Conservation (phyloP, 371 early-diverging fungal species). For the Blakeslea trispora region DNA sequence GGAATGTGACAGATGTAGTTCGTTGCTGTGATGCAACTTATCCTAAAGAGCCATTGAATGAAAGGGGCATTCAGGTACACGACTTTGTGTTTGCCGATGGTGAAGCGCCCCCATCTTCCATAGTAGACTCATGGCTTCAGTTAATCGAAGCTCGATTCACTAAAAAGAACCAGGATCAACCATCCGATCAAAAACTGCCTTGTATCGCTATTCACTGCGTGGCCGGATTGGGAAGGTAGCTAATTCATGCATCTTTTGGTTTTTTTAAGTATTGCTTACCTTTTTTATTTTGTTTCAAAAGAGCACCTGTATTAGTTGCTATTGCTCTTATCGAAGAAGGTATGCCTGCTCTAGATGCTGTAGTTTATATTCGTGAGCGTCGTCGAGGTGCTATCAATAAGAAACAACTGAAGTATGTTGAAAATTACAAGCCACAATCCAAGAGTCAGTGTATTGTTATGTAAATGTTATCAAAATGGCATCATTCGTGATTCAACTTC, state of each 20-base stretch:
- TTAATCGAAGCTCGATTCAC: constrained; percentile 64
- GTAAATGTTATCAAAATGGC: no score
- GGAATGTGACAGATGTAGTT: constrained; percentile 86
- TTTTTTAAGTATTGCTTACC: no score
- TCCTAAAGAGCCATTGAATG: constrained; percentile 61
- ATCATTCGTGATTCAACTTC: no score
- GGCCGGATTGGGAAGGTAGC: constrained; percentile 79
- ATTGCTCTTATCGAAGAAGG: constrained; percentile 86
- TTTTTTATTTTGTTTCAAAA: constrained; percentile 9
- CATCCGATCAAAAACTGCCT: constrained; percentile 18
- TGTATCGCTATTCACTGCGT: constrained; percentile 87
- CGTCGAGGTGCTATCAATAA: constrained; percentile 89
- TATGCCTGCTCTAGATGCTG: constrained; percentile 81
- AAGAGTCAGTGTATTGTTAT: constrained; percentile 49
- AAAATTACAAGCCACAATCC: constrained; percentile 67
- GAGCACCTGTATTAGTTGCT: constrained; percentile 78
- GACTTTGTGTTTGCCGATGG: constrained; percentile 90
- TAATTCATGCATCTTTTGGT: no score
- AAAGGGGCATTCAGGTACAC: constrained; percentile 74
- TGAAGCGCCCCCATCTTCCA: constrained; percentile 74
- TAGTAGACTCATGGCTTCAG: constrained; percentile 79
- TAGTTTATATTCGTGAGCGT: constrained; percentile 78
- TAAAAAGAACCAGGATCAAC: constrained; percentile 11
- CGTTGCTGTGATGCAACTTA: constrained; percentile 94
- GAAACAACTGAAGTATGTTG: constrained; percentile 77